Evolutionary conservation across 305 asterid genomes (phyloP).

Genomic region (Caryopteris hybrid): DNA sequence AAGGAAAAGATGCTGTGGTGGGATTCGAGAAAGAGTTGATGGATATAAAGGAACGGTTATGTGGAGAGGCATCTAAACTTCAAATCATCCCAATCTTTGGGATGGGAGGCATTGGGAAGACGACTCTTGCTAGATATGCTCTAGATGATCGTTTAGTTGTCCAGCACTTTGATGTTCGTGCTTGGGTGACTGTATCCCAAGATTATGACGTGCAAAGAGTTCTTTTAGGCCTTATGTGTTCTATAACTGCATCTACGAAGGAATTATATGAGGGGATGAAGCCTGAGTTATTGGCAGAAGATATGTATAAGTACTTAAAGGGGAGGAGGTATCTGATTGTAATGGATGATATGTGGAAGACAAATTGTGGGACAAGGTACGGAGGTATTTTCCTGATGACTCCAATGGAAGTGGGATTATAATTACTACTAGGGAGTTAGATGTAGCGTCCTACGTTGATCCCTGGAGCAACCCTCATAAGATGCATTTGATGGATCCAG

Average conservation of each 20-base stretch:
- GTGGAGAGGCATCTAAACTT: background rate
- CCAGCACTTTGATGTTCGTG: background rate
- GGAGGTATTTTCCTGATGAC: background rate
- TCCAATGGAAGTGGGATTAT: background rate
- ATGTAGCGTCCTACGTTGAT: background rate
- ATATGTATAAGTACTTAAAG: background rate
- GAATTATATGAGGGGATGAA: background rate
- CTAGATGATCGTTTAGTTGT: background rate
- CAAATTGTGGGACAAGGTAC: background rate
- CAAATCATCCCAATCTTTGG: background rate
- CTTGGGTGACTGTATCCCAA: background rate
- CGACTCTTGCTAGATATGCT: background rate
- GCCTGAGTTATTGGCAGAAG: too few species aligned
- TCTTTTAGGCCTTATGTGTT: background rate
- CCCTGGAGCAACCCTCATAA: background rate
- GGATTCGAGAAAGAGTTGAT: background rate
- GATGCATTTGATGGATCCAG: background rate
- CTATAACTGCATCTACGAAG: background rate
- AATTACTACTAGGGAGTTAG: background rate
- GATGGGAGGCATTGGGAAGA: constrained; percentile 1
- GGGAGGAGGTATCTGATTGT: background rate
- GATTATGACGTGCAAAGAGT: background rate
- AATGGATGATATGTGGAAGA: background rate
- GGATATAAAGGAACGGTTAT: background rate
- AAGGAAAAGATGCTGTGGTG: too few species aligned